Percentiles rank a stretch among this genome's conserved stretches.
phyloP scores from a whole-genome alignment of 2,329 filamentous ascomycete genomes.

The Aspergillaceae sp. region DNA sequence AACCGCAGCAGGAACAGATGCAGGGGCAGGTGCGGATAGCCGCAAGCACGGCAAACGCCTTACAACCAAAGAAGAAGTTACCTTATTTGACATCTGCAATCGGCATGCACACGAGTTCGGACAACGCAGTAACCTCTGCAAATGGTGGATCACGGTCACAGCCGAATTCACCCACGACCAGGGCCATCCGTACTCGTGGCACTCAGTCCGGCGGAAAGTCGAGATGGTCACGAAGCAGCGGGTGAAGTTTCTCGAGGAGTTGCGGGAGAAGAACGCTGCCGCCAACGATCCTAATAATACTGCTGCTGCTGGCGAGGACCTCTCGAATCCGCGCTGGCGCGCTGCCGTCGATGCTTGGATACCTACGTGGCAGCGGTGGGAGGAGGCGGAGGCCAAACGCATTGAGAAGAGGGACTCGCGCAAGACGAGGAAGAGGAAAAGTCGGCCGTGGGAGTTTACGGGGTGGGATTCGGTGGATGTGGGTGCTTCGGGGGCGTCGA shows the following conservation, averaged over 20 bases:
- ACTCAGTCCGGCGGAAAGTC: conserved; percentile 35
- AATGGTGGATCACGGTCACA: conserved; percentile 35
- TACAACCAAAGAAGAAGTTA: conserved; percentile 33
- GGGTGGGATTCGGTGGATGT: neutral
- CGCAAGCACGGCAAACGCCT: conserved; percentile 32
- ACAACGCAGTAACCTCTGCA: conserved; percentile 33
- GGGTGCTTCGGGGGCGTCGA: too few relatives aligned
- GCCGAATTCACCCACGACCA: conserved; percentile 30
- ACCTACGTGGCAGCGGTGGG: conserved; percentile 33
- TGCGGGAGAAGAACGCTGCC: conserved; percentile 18
- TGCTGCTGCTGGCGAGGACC: conserved; percentile 17
- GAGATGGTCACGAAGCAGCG: conserved; percentile 34
- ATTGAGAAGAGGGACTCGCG: conserved; percentile 32
- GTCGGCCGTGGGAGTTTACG: conserved; percentile 9
- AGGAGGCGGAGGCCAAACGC: conserved; percentile 28
- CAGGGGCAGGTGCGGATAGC: conserved; percentile 1
- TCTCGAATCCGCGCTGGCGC: conserved; percentile 32
- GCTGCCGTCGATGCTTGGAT: conserved; percentile 34
- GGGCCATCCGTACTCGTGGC: conserved; percentile 35
- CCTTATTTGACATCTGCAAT: conserved; percentile 34
- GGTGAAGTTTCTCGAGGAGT: conserved; percentile 31
- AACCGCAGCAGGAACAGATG: too few relatives aligned
- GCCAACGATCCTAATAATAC: conserved; percentile 10
- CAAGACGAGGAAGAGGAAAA: conserved; percentile 22
- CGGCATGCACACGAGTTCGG: conserved; percentile 29